Evolutionary conservation across 495 filamentous ascomycete species (phyloP), one percentile per base, ranked within the genome.

Genomic region (Podospora tetraspora): DNA sequence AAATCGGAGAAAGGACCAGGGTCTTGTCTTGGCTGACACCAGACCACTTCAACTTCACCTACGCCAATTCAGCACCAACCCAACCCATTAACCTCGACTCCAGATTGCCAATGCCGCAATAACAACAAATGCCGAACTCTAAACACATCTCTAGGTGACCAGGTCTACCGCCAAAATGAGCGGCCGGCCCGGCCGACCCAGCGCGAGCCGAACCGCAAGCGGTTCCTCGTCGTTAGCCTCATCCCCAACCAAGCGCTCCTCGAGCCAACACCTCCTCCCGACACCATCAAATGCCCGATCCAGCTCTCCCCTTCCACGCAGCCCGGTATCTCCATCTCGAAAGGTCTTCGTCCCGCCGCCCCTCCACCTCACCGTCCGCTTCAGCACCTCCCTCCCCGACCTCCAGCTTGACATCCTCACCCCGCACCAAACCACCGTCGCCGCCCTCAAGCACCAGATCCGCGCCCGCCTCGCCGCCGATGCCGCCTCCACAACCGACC

Each of bases 341-440:
- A 29, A 59, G 13, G 23, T 66, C 29, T 32, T 66, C 60, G 4
- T 69, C 6, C 68, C 72, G 37, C 71, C 78, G 52, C 84, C 84
- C 64, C 79, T 94, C 60, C 85, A 88, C 73, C 84, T 97, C 23
- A 93, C 88, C 22, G 88, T 97, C 78, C 92, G 94, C 77, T 97
- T 97, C 86, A 90, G 92, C 61, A 88, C 90, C 66, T 86, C 91
- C 3, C 85, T 94, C 66, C 88, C 93, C 9, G 94, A 97, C 79
- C 87, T 97, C 63, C 86, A 88, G 62, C 85, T 97, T 68, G 87
- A 91, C 74, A 85, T 97, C 78, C 73, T 87, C 61, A 78, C 77
- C 21, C 91, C 94, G 4, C 73, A 82, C 37, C 84, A 80, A 23
- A 94, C 91, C 23, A 91, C 91, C 61, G 84, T 89, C 66, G 83